Base-by-base conservation (phyloP, 2,329 filamentous ascomycete species). In the Xylaria hypoxylon region DNA sequence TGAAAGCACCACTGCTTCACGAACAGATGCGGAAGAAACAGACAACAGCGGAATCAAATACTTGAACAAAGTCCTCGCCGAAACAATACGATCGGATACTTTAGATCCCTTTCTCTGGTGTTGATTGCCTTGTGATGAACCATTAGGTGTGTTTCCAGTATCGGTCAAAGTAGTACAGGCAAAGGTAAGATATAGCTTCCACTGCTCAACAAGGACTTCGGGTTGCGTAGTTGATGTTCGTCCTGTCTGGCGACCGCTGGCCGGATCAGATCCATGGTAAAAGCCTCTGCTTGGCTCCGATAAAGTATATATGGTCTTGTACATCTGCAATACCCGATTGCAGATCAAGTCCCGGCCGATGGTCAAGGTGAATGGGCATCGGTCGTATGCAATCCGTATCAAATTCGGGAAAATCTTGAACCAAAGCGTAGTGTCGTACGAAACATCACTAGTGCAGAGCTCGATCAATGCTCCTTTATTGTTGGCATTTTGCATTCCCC, bases 371-470 rank as follows among this genome's bases (percentile, higher is more conserved):
- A 97, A 94, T 0, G 93, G 92, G 73, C 95, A 99, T 65, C 91
- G 91, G 71, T 97, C 93, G 75, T 93, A 96, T 65, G 94, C 93
- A 71, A 97, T 91, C 11, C 93, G 89, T 63, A 99, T 92, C 35
- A 99, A 85, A 74, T 97, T 98, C 3, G 96, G 96, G 74, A 99
- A 99, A 19, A 98, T 91, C 76, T 98, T 99, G 81, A 96, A 96
- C 96, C 96, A 99, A 13, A 99, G 82, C 0, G 94, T 97, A 2
- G 93, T 91, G 77, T 99, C 96, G 74, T 98, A 97, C 0, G 94
- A 93, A 28, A 96, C 89, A 72, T 98, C 96, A 79, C 96, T 98
- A 72, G 93, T 95, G 79, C 96, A 98, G 26, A 99, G 87, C 77
- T 98, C 95, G 38, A 98, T 92, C 19, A 99, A 82, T 2, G 93